These are phyloP conservation scores for Dorcoceras hygrometricum DNA, from an alignment of 257 asterid genomes.

Conservation along the genomic window DNA sequence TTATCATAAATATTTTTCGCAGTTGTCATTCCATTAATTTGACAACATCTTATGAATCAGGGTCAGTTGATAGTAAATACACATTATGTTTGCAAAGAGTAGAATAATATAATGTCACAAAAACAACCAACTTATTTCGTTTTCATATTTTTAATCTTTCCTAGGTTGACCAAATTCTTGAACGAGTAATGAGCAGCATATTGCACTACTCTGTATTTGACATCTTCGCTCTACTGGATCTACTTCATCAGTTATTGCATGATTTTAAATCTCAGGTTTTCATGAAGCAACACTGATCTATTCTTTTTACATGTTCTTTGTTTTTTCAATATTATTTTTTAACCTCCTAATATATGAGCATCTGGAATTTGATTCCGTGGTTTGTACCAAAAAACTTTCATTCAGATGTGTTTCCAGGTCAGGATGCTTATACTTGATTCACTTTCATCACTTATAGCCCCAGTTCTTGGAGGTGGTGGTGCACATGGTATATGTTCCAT, in stretches of 20 bases:
- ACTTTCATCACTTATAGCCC: constrained; percentile 77
- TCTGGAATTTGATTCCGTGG: background rate
- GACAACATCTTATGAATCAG: constrained; percentile 9
- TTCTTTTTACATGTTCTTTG: background rate
- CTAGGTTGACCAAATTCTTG: constrained; percentile 43
- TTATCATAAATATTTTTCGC: constrained; percentile 6
- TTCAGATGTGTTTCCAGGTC: constrained; percentile 45
- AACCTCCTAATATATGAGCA: constrained; percentile 17
- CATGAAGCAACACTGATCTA: background rate
- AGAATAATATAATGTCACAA: background rate
- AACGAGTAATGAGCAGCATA: constrained; percentile 57
- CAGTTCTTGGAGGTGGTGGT: constrained; percentile 77
- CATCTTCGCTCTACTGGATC: constrained; percentile 67
- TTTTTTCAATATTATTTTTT: constrained; percentile 5
- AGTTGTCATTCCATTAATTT: constrained; percentile 4
- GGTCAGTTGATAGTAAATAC: background rate
- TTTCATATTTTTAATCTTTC: constrained; percentile 18
- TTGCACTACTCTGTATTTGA: constrained; percentile 58
- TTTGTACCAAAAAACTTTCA: constrained; percentile 7
- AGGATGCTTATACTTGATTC: constrained; percentile 78
- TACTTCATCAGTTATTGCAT: constrained; percentile 54
- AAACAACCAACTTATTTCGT: constrained; percentile 2
- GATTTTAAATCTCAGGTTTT: constrained; percentile 62
- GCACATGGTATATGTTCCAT: constrained; percentile 51
- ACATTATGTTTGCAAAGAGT: constrained; percentile 9